Base-by-base conservation (phyloP, 139 green algal genomes). In the Picochlorum sp. region DNA sequence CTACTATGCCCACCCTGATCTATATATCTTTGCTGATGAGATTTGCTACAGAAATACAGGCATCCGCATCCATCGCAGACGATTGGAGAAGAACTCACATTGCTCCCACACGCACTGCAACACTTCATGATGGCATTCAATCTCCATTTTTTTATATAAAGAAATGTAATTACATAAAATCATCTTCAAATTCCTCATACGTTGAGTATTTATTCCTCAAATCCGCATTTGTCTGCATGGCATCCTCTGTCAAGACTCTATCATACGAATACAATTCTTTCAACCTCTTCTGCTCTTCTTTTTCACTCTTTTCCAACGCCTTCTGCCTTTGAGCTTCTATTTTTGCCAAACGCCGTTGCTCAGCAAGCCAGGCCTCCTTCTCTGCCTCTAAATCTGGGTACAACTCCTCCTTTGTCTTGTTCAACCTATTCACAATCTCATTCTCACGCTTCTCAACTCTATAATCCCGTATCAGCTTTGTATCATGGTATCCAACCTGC, bases 351-450 rank as follows among this genome's bases (percentile, higher is more conserved):
- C 49, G 34, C 6, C 82, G 70, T 21, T 79, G 52, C 45, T 83
- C 65, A 28, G 47, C 49, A 15, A 88, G 77, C 31, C 62, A 84
- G 14, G 82, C 86, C 56, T 88, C 77, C 28, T 80, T 69, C 57
- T 95, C 82, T 14, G 65, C 83, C 37, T 77, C 75, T 15, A 98
- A 68, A 72, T 98, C 89, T 2, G 87, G 86, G 26, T 87, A 75
- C 5, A 63, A 20, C 72, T 96, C 88, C 65, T 77, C 49, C 63
- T 88, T 86, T 4, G 88, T 96, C 63, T 90, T 92, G 56, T 97
- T 94, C 20, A 98, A 73, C 0, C 88, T 67, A 74, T 98, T 98
- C 31, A 98, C 74, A 49, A 97, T 86, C 3, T 95, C 88, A 68
- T 95, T 96, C 23, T 80, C 71, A 41, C 88, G 85, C 63, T 77